These are phyloP conservation scores for Thermothielavioides terrestris DNA, from an alignment of 495 filamentous ascomycete species.

Conservation along the genomic window DNA sequence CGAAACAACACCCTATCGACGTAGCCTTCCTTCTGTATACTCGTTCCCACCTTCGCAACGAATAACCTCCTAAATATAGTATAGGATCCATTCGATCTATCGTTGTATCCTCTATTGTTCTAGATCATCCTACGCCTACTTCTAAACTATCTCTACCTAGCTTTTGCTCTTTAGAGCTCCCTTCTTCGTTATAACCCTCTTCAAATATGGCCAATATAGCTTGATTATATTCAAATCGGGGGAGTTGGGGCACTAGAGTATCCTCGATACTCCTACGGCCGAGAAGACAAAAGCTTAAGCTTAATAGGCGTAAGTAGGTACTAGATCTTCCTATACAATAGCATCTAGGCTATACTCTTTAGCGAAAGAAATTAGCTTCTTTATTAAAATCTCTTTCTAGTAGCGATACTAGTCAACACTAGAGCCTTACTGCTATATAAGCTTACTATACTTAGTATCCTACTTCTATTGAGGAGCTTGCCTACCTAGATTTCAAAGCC, in stretches of 20 bases:
- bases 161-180: slow-evolving; percentile 13
- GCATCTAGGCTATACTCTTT: slow-evolving; percentile 18
- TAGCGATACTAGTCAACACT: slow-evolving; percentile 20
- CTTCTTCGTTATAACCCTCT: slow-evolving; percentile 24
- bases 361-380: slow-evolving; percentile 28
- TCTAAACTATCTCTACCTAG: slow-evolving; percentile 13
- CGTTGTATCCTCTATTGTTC: slow-evolving; percentile 18
- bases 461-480: slow-evolving; percentile 17
- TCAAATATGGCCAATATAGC: slow-evolving; percentile 25
- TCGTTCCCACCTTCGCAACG: slow-evolving; percentile 23
- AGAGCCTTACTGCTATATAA: slow-evolving; percentile 6
- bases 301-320: slow-evolving; percentile 14
- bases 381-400: slow-evolving; percentile 16
- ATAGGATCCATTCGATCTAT: slow-evolving; percentile 27
- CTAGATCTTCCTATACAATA: slow-evolving; percentile 23
- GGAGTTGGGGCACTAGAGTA: slow-evolving; percentile 28
- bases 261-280: slow-evolving; percentile 7
- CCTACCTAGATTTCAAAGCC: background rate
- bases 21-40: slow-evolving; percentile 19
- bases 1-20: background rate
- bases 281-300: slow-evolving; percentile 17
- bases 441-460: slow-evolving; percentile 17
- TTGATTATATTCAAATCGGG: slow-evolving; percentile 30
- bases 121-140: slow-evolving; percentile 15
- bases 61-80: slow-evolving; percentile 26